phyloP scores from a whole-genome alignment of 345 rosid genomes.

The Psidium friedrichsthalianum region DNA sequence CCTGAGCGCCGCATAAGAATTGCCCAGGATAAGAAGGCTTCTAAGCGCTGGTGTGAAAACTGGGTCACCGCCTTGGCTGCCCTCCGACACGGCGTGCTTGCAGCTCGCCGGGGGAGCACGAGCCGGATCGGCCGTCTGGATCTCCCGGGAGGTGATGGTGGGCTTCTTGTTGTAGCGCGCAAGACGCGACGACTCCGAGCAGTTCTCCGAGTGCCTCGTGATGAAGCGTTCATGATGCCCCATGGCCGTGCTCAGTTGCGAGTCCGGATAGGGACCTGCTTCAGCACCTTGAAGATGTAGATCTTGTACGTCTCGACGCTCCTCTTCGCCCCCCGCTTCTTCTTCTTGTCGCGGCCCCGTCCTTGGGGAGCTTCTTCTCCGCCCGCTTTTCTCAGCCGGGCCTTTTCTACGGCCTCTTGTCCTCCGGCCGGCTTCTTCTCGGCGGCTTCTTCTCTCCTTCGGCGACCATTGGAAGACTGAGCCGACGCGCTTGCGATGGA shows the following conservation, averaged over 20 bases:
- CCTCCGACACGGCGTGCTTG: conserved; percentile 27
- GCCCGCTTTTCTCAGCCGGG: conserved; percentile 13
- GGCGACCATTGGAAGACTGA: conserved; percentile 16
- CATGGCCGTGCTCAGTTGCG: conserved; percentile 22
- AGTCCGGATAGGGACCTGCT: conserved; percentile 30
- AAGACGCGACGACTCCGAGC: conserved; percentile 14
- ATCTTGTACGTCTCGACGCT: conserved; percentile 29
- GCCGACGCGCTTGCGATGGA: neutral
- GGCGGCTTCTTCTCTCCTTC: neutral
- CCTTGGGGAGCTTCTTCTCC: conserved; percentile 21
- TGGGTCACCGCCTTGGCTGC: conserved; percentile 27
- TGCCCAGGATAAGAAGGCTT: neutral
- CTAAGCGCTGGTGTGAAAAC: conserved; percentile 24
- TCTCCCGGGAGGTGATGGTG: conserved; percentile 27
- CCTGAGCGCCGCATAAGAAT: too few relatives aligned
- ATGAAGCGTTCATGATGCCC: conserved; percentile 15
- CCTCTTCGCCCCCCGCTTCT: conserved; percentile 15
- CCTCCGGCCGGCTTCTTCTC: conserved; percentile 12
- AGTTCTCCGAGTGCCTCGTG: too few relatives aligned
- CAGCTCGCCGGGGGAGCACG: conserved; percentile 25
- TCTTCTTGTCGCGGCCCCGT: conserved; percentile 17
- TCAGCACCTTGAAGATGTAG: conserved; percentile 31
- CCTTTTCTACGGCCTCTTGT: conserved; percentile 4
- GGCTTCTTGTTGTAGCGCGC: conserved; percentile 32
- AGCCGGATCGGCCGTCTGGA: conserved; percentile 25